These are phyloP conservation scores for slime mould (Dictyostelium discoideum) DNA, from an alignment of 78 protist species.

Conservation along the genomic window DNA sequence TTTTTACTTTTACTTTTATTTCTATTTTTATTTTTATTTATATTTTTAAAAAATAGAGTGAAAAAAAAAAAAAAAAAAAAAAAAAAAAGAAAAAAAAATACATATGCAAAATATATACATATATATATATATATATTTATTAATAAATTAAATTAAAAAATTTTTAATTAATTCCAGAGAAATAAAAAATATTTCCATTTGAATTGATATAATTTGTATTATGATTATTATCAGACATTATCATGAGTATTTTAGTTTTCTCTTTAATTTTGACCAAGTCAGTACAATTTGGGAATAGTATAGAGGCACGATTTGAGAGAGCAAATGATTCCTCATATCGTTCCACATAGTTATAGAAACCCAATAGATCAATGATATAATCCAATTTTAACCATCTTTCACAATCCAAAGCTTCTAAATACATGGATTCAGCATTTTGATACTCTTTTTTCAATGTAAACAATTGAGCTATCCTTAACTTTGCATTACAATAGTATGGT, in stretches of 20 bases:
- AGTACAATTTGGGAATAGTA: conserved; percentile 14
- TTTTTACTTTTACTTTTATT: not conserved
- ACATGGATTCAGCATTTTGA: conserved; percentile 11
- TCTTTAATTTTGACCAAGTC: not conserved
- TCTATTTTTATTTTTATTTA: not conserved
- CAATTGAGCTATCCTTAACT: conserved; percentile 32
- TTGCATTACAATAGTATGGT: conserved; percentile 24
- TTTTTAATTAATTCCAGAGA: not conserved
- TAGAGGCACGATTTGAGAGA: not conserved
- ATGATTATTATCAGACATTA: not conserved
- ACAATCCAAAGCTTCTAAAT: conserved; percentile 33
- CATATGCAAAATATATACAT: too few species aligned
- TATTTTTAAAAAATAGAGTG: not conserved
- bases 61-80: not conserved
- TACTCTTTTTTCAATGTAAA: not conserved
- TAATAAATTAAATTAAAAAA: too few species aligned
- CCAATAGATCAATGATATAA: conserved; percentile 6
- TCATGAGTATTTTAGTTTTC: not conserved
- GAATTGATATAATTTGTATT: not conserved
- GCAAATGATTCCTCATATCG: conserved; percentile 32
- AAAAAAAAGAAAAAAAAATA: not conserved
- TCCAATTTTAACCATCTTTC: conserved; percentile 61
- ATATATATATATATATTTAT: too few species aligned
- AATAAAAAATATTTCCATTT: not conserved
- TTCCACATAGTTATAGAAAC: conserved; percentile 15